Evolutionary conservation across 805 yeast species (phyloP).

Genomic region (Clavispora santaluciae): DNA sequence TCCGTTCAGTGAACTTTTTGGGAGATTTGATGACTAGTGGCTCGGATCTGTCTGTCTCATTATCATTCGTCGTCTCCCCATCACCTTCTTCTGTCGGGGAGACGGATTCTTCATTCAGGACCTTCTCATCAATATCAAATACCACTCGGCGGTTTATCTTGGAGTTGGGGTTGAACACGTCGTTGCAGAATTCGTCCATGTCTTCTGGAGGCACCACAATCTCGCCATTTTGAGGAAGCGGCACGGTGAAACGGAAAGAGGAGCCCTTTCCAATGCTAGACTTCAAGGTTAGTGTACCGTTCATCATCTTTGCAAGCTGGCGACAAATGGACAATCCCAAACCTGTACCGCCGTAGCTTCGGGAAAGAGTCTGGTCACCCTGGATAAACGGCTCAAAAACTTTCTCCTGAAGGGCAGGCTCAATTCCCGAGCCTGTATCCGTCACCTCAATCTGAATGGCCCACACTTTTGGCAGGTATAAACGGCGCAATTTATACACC

Average conservation of each 20-base stretch:
- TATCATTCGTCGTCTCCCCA: neutral
- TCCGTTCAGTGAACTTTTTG: conserved; percentile 5
- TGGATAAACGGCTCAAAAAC: conserved; percentile 96
- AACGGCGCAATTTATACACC: conserved; percentile 28
- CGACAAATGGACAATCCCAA: conserved; percentile 84
- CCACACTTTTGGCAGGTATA: conserved; percentile 44
- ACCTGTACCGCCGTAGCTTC: conserved; percentile 95
- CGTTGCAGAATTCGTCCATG: conserved; percentile 48
- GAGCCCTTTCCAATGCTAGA: conserved; percentile 81
- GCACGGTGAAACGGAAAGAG: conserved; percentile 74
- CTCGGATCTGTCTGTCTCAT: neutral
- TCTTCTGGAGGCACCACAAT: conserved; percentile 35
- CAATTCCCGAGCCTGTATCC: conserved; percentile 96
- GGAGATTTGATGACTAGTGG: too few relatives aligned
- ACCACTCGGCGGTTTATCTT: conserved; percentile 49
- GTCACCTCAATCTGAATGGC: conserved; percentile 66
- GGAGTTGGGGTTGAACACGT: conserved; percentile 58
- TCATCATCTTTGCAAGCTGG: conserved; percentile 88
- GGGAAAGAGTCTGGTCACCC: conserved; percentile 89
- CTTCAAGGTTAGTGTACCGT: conserved; percentile 72
- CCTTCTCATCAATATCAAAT: conserved; percentile 22
- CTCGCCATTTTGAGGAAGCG: conserved; percentile 63
- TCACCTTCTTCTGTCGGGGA: too few relatives aligned
- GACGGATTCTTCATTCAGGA: neutral
- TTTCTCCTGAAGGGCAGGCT: conserved; percentile 68